phyloP scores from a whole-genome alignment of 2,329 filamentous ascomycete species.

The Taxawa tesnikishii region DNA sequence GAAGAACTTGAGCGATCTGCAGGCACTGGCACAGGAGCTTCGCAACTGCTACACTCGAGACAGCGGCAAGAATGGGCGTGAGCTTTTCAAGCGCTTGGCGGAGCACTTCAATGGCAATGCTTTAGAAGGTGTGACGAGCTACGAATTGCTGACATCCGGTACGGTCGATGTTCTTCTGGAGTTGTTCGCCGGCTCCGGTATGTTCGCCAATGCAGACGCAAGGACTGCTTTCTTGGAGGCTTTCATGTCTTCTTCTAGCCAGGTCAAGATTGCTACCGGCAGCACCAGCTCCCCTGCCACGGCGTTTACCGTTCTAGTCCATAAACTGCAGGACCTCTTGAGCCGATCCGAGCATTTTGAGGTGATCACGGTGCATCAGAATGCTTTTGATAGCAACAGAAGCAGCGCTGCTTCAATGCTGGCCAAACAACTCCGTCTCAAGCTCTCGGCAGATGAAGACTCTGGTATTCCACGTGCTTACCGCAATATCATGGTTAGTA shows the following conservation, averaged over 20 bases:
- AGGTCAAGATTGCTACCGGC: conserved; percentile 49
- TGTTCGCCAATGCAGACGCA: conserved; percentile 43
- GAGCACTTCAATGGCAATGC: conserved; percentile 81
- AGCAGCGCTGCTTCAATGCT: conserved; percentile 93
- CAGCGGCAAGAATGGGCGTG: conserved; percentile 35
- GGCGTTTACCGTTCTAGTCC: conserved; percentile 78
- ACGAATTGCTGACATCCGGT: conserved; percentile 81
- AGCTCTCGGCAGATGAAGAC: conserved; percentile 77
- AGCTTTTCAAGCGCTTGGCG: conserved; percentile 64
- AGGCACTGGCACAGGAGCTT: conserved; percentile 58
- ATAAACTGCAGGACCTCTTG: conserved; percentile 89
- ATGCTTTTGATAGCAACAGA: conserved; percentile 77
- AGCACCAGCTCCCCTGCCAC: conserved; percentile 61
- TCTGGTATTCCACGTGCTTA: conserved; percentile 81
- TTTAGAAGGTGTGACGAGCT: conserved; percentile 86
- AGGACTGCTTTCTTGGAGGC: conserved; percentile 78
- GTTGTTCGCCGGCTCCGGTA: conserved; percentile 63
- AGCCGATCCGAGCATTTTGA: conserved; percentile 98
- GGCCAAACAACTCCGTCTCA: conserved; percentile 85
- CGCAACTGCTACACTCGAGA: conserved; percentile 48
- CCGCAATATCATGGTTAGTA: conserved; percentile 93
- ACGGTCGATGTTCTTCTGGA: conserved; percentile 75
- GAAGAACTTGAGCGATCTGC: conserved; percentile 62
- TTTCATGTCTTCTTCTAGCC: conserved; percentile 69
- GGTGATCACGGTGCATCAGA: conserved; percentile 88